A percentile compares a stretch with the other conserved stretches of the same genome.
Evolutionary conservation across 1,139 yeast species (phyloP).

Genomic region (Saccharomyces hybrid): DNA sequence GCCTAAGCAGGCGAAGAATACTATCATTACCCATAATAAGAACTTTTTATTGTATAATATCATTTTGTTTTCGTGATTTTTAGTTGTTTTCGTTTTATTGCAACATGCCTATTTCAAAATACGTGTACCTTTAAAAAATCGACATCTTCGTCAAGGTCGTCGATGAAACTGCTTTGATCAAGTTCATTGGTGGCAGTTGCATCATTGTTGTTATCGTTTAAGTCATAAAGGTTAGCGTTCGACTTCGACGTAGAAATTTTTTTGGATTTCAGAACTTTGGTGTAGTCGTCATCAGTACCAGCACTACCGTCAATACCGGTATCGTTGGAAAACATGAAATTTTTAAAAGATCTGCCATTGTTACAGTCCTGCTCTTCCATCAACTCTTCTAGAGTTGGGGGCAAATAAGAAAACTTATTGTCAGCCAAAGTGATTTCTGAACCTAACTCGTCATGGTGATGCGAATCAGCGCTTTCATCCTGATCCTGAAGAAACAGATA

Average conservation of each 20-base stretch:
- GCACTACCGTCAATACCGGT: conserved; percentile 5
- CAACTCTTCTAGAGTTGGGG: conserved; percentile 30
- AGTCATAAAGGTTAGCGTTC: neutral
- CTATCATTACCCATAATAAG: neutral
- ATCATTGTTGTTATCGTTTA: neutral
- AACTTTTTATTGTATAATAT: neutral
- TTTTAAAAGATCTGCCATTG: conserved; percentile 4
- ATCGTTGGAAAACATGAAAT: conserved; percentile 8
- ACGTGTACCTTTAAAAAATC: neutral
- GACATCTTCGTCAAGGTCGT: neutral
- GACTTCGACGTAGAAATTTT: neutral
- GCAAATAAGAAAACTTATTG: conserved; percentile 18
- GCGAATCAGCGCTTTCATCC: neutral
- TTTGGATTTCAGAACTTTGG: neutral
- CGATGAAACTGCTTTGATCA: neutral
- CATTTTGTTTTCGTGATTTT: neutral
- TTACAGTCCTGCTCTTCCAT: conserved; percentile 29
- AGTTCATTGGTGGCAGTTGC: neutral
- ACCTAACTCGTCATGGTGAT: neutral
- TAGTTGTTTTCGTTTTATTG: neutral
- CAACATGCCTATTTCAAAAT: neutral
- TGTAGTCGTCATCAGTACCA: neutral
- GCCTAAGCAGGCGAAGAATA: neutral
- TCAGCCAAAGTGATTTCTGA: neutral
- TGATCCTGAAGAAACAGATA: neutral